phyloP scores from a whole-genome alignment of 129 eudicot genomes.

The carrot (Daucus carota) region DNA sequence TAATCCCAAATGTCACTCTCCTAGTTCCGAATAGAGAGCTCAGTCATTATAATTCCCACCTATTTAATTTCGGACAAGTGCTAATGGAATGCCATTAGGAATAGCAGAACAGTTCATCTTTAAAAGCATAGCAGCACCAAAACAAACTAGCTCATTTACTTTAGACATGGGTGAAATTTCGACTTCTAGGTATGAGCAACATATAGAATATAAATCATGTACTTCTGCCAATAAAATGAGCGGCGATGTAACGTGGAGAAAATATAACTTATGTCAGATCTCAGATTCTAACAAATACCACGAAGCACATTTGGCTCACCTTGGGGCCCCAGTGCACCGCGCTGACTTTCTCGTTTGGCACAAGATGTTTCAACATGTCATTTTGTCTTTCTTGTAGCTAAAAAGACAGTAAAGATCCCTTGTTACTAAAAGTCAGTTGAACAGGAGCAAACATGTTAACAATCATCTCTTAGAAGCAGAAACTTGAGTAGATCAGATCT shows the following conservation, averaged over 20 bases:
- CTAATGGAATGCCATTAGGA: background rate
- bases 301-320: background rate
- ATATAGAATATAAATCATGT: too few relatives aligned
- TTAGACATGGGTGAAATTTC: too few relatives aligned
- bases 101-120: too few relatives aligned
- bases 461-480: background rate
- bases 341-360: conserved; percentile 72
- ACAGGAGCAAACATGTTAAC: background rate
- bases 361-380: conserved; percentile 42
- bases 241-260: too few relatives aligned
- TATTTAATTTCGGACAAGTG: background rate
- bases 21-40: too few relatives aligned
- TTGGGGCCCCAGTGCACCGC: conserved; percentile 64
- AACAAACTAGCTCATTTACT: background rate
- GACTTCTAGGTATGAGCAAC: too few relatives aligned
- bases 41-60: background rate
- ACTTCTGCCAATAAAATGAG: too few relatives aligned
- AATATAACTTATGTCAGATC: too few relatives aligned
- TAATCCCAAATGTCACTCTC: too few relatives aligned
- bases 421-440: conserved; percentile 14
- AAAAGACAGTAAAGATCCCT: conserved; percentile 20
- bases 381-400: conserved; percentile 23
- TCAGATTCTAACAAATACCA: too few relatives aligned
- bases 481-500: background rate
- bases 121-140: background rate